Base-by-base conservation (phyloP, 2,329 filamentous ascomycete genomes). In the Monilinia polystroma region DNA sequence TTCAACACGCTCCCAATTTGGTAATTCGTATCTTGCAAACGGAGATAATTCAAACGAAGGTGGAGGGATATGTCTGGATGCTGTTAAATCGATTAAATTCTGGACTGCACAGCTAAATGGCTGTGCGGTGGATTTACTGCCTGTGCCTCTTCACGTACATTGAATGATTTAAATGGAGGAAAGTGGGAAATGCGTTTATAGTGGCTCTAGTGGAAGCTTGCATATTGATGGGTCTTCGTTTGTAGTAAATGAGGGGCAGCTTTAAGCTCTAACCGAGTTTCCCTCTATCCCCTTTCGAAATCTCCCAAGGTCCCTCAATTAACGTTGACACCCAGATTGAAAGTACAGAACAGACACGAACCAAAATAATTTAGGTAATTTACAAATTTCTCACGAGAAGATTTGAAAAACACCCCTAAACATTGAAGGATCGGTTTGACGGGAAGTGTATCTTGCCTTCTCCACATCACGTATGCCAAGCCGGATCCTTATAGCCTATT, bases 1-100 rank as follows among this genome's bases (percentile, higher is more conserved):
- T 60, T 38, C 45, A 38, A 38, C n/a, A 38, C 3, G 41, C 45
- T 52, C 45, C n/a, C 32, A 51, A 51, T 51, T 35, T 10, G n/a
- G 29, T 51, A 62, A 51, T 29, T 62, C 45, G 58, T 52, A 41
- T 51, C 16, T 51, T 18, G 45, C n/a, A 62, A 62, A 62, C 32
- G 32, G n/a, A 49, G 12, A 35, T 51, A 35, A 16, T 5, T 14
- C 23, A 60, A 60, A 51, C 29, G 18, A 60, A 49, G 7, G 14
- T 52, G 58, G 45, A 23, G 35, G 35, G n/a, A 14, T 23, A 18
- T n/a, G 10, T 23, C n/a, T 38, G 16, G 16, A 49, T 23, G 11
- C 57, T 49, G 14, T 51, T 20, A n/a, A 60, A 35, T 38, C 45
- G 20, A 58, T 60, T 23, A 1, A 23, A 38, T 62, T 62, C 45